These are phyloP conservation scores for Aspergillus phoenicis DNA, from an alignment of 2,329 filamentous ascomycete species.

Conservation along the genomic window DNA sequence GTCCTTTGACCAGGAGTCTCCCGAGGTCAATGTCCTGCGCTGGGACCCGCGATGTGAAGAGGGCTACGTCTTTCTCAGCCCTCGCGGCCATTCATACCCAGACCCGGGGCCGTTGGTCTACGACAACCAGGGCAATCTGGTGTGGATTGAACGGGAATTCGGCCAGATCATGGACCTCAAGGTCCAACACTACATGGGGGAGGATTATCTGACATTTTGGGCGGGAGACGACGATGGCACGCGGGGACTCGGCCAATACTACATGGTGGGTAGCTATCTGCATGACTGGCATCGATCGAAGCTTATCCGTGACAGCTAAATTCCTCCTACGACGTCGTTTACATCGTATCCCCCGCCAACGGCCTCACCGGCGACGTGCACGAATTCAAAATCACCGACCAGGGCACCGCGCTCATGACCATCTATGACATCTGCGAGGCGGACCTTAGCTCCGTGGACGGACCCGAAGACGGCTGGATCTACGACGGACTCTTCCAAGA, in stretches of 20 bases:
- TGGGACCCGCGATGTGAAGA: conserved; percentile 37
- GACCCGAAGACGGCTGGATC: conserved; percentile 43
- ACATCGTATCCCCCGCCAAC: conserved; percentile 26
- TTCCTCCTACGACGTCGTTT: conserved; percentile 34
- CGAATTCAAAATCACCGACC: conserved; percentile 46
- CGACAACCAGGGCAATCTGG: conserved; percentile 30
- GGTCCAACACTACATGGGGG: conserved; percentile 48
- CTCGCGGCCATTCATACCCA: conserved; percentile 33
- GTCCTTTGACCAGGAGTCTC: conserved; percentile 15
- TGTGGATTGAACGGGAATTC: conserved; percentile 36
- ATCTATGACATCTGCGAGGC: conserved; percentile 44
- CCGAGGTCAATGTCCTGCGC: conserved; percentile 16
- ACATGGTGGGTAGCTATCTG: conserved; percentile 29
- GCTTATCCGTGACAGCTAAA: conserved; percentile 27
- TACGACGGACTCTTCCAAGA: conserved; percentile 49
- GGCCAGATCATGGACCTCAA: conserved; percentile 51
- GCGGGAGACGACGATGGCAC: conserved; percentile 51
- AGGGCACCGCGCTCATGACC: conserved; percentile 46
- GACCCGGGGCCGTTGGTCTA: conserved; percentile 47
- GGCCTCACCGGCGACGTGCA: conserved; percentile 35
- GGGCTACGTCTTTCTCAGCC: conserved; percentile 43
- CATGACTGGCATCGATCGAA: conserved; percentile 19
- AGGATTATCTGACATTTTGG: conserved; percentile 53
- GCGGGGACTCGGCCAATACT: conserved; percentile 41
- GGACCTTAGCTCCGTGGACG: conserved; percentile 46